Base-by-base conservation (phyloP, 1,139 yeast species). In the Suhomyces choctaworum region DNA sequence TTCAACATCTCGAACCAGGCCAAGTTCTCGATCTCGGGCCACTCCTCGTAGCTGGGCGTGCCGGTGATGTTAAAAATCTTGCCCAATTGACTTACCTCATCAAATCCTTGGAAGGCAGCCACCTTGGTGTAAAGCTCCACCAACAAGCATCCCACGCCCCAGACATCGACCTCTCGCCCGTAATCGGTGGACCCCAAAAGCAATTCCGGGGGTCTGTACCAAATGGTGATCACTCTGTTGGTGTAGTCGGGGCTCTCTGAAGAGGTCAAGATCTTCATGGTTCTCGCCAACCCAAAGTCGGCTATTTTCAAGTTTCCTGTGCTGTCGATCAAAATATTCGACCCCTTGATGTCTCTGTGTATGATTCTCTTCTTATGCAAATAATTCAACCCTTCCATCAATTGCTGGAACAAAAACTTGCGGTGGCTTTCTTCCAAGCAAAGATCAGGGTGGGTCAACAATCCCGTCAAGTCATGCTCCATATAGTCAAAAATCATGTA, bases 181-280 rank as follows among this genome's bases (percentile, higher is more conserved):
- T 92, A 92, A 41, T 81, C 82, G 0, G 97, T 90, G 0, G 95
- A 81, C 2, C 98, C 98, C 36, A 92, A 60, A 27, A 92, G 65
- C 27, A 92, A 72, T 60, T 92, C 98, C 0, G 98, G 98, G 1
- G 98, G 98, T 42, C 98, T 73, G 59, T 92, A 92, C 98, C 98
- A 92, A 27, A 92, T 68, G 0, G 98, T 92, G 29, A 92, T 92
- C 27, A 92, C 98, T 37, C 98, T 68, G 56, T 92, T 92, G 1
- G 98, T 90, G 60, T 90, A 92, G 50, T 85, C 86, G 2, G 84
- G 82, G 19, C 74, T 69, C 43, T 76, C 78, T 10, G 72, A 67
- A 5, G 61, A 62, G 41, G 65, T 69, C 16, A 76, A 64, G 22
- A 73, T 74, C 50, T 76, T 75, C 86, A 84, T 81, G 32, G 78